Evolutionary conservation across 2,329 filamentous ascomycete species (phyloP).

Genomic region (Trematosphaeria pertusa): DNA sequence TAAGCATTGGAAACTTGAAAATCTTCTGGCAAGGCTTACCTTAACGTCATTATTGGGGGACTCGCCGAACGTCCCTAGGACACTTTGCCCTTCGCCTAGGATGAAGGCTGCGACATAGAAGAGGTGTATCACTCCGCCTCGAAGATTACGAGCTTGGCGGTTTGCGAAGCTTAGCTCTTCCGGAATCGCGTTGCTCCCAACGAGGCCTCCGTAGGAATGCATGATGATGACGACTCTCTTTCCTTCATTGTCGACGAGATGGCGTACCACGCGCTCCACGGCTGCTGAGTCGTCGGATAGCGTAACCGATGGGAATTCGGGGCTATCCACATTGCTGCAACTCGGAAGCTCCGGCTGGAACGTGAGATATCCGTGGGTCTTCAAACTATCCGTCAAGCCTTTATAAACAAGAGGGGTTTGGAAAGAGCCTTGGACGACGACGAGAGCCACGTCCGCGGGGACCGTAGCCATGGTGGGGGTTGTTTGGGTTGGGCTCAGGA

Average conservation of each 20-base stretch:
- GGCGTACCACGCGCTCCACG: slow-evolving; percentile 12
- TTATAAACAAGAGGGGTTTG: slow-evolving; percentile 24
- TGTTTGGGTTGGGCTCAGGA: neutral
- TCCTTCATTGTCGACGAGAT: slow-evolving; percentile 21
- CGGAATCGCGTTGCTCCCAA: slow-evolving; percentile 28
- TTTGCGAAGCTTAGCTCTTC: slow-evolving; percentile 20
- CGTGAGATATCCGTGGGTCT: slow-evolving; percentile 27
- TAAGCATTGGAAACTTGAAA: neutral
- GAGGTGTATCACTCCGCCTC: slow-evolving; percentile 14
- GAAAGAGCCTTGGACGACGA: slow-evolving; percentile 37
- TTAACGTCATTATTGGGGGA: slow-evolving; percentile 8
- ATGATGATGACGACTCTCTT: slow-evolving; percentile 34
- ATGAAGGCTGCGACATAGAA: slow-evolving; percentile 18
- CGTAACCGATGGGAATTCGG: slow-evolving; percentile 24
- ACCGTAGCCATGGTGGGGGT: neutral
- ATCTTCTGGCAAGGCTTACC: neutral
- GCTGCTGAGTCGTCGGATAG: slow-evolving; percentile 17
- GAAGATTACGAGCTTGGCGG: slow-evolving; percentile 4
- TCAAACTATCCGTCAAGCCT: slow-evolving; percentile 20
- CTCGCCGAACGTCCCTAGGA: slow-evolving; percentile 10
- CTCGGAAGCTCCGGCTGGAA: slow-evolving; percentile 21
- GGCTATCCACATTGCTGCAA: slow-evolving; percentile 15
- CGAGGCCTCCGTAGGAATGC: slow-evolving; percentile 39
- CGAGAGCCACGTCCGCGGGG: slow-evolving; percentile 9
- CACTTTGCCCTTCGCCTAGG: slow-evolving; percentile 9